Percentiles rank a stretch among this genome's conserved stretches.
These are phyloP conservation scores for Blastocystis sp. DNA, from an alignment of 352 stramenopile genomes.

Conservation along the genomic window DNA sequence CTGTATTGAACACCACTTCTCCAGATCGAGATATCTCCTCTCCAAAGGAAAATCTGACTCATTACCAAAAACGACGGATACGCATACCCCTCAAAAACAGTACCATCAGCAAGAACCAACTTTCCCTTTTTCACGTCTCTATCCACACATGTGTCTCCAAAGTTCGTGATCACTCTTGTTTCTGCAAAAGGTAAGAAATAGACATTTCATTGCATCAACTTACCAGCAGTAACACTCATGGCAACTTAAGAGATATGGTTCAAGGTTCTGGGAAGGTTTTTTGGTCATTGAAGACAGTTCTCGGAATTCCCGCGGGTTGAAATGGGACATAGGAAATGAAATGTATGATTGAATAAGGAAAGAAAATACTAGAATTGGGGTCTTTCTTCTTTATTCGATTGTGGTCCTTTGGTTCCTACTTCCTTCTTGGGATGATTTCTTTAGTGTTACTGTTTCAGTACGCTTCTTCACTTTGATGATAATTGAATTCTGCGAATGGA, in stretches of 20 bases:
- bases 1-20: constrained; percentile 96
- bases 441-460: constrained; percentile 37
- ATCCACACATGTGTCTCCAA: constrained; percentile 43
- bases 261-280: background rate
- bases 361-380: background rate
- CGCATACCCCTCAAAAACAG: constrained; percentile 36
- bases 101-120: constrained; percentile 41
- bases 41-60: constrained; percentile 72
- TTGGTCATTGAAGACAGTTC: background rate
- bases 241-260: constrained; percentile 56
- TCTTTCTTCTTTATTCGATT: background rate
- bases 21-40: constrained; percentile 81
- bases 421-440: constrained; percentile 51
- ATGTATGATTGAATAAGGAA: background rate
- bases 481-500: background rate
- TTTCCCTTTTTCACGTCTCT: constrained; percentile 48
- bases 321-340: background rate
- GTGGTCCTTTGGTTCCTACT: background rate
- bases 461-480: background rate
- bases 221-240: constrained; percentile 18
- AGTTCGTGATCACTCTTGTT: constrained; percentile 15
- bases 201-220: background rate
- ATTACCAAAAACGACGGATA: background rate
- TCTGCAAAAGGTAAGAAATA: background rate
- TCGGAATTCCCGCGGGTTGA: background rate